Evolutionary conservation across 768 basidiomycete species (phyloP).

Genomic region (Tricholoma furcatifolium): DNA sequence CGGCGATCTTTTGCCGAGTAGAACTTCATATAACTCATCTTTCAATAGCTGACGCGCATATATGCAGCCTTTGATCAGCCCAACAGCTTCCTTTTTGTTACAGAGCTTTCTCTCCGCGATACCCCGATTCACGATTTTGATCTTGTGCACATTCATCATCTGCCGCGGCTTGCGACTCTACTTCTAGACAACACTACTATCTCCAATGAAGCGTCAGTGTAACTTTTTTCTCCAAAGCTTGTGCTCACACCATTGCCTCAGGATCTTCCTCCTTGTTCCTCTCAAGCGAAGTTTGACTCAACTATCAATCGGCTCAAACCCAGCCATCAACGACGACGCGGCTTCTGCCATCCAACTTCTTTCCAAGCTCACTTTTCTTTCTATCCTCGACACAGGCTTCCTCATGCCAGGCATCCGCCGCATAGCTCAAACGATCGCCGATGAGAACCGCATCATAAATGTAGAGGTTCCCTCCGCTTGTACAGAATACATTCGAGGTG

Average conservation of each 20-base stretch:
- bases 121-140: constrained; percentile 46
- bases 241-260: constrained; percentile 23
- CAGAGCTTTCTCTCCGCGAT: constrained; percentile 49
- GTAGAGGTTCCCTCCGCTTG: constrained; percentile 55
- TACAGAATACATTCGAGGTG: constrained; percentile 54
- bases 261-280: constrained; percentile 56
- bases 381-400: constrained; percentile 52
- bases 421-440: constrained; percentile 36
- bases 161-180: constrained; percentile 48
- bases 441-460: constrained; percentile 40
- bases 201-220: constrained; percentile 58
- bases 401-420: constrained; percentile 58
- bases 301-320: constrained; percentile 54
- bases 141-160: constrained; percentile 49
- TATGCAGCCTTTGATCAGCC: constrained; percentile 48
- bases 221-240: neutral
- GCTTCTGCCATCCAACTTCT: constrained; percentile 54
- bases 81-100: constrained; percentile 49
- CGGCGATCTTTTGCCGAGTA: constrained; percentile 44
- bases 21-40: constrained; percentile 3
- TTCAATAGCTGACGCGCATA: constrained; percentile 7
- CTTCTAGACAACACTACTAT: constrained; percentile 53
- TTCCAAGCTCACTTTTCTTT: constrained; percentile 45
- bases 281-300: constrained; percentile 52
- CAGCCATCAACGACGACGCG: constrained; percentile 52